A percentile compares a stretch with the other conserved stretches of the same genome.
phyloP scores from a whole-genome alignment of 2,329 filamentous ascomycete species.

The Paecilomyces sp. region DNA sequence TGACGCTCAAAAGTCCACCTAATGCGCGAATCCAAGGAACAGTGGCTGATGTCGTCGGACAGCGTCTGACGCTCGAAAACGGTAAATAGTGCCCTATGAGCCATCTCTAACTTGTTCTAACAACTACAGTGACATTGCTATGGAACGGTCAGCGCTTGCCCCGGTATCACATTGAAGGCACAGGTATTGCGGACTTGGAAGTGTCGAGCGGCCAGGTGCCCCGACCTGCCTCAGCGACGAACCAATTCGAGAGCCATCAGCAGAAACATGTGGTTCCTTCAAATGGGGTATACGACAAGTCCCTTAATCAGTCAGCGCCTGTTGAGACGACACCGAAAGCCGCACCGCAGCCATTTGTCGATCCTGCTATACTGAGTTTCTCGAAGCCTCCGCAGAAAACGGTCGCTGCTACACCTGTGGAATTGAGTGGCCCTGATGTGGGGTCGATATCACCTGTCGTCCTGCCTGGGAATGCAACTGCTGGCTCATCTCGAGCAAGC shows the following conservation, averaged over 20 bases:
- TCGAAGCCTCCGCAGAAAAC: constrained; percentile 21
- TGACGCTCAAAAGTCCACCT: constrained; percentile 61
- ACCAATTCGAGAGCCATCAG: constrained; percentile 2
- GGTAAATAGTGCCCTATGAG: constrained; percentile 44
- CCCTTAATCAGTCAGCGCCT: constrained; percentile 9
- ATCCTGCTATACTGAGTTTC: constrained; percentile 75
- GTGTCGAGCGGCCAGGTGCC: constrained; percentile 32
- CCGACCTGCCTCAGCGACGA: neutral
- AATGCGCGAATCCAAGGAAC: constrained; percentile 61
- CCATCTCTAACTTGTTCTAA: constrained; percentile 26
- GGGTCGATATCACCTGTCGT: constrained; percentile 20
- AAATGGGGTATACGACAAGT: constrained; percentile 11
- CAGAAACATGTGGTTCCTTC: constrained; percentile 4
- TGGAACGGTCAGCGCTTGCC: constrained; percentile 47
- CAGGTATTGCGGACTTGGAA: constrained; percentile 53
- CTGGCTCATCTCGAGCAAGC: constrained; percentile 8
- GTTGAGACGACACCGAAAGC: constrained; percentile 20
- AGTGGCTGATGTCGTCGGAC: constrained; percentile 62
- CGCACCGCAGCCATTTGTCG: constrained; percentile 53
- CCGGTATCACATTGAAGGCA: constrained; percentile 50
- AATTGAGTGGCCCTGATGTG: constrained; percentile 7
- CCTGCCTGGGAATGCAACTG: constrained; percentile 18
- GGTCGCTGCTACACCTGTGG: neutral
- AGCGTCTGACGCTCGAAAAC: constrained; percentile 63
- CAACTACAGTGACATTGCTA: constrained; percentile 37